These are phyloP conservation scores for Brettanomyces nanus DNA, from an alignment of 805 yeast species.

Conservation along the genomic window DNA sequence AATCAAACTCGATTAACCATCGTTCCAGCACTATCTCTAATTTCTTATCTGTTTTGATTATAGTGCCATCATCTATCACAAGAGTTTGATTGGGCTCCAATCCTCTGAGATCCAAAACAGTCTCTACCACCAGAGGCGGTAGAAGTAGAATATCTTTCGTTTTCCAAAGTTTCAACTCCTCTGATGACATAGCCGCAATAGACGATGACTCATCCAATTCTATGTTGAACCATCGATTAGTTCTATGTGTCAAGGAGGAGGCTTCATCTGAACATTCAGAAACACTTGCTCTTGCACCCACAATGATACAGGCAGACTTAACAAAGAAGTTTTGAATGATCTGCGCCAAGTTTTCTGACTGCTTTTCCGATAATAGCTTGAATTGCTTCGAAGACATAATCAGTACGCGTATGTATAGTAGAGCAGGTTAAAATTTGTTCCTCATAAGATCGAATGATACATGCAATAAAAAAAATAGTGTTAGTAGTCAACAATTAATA, in stretches of 20 bases:
- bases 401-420: neutral
- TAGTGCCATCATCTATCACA: slow-evolving; percentile 25
- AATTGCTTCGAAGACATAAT: slow-evolving; percentile 7
- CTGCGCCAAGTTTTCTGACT: slow-evolving; percentile 26
- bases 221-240: slow-evolving; percentile 59
- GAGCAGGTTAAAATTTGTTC: too few relatives aligned
- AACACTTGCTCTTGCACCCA: slow-evolving; percentile 3
- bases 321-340: slow-evolving; percentile 50
- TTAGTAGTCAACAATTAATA: too few relatives aligned
- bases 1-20: slow-evolving; percentile 82
- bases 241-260: slow-evolving; percentile 6
- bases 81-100: slow-evolving; percentile 18
- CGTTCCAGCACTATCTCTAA: slow-evolving; percentile 88
- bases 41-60: slow-evolving; percentile 54
- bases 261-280: neutral
- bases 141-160: slow-evolving; percentile 32
- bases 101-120: slow-evolving; percentile 34
- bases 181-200: slow-evolving; percentile 29
- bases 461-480: too few relatives aligned
- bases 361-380: slow-evolving; percentile 20
- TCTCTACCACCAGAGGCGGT: slow-evolving; percentile 83
- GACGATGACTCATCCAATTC: slow-evolving; percentile 38
- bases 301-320: slow-evolving; percentile 51
- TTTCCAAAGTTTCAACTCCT: slow-evolving; percentile 62
- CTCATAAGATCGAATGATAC: too few relatives aligned